These are phyloP conservation scores for Penicillium sp. DNA, from an alignment of 2,329 filamentous ascomycete species.

Conservation along the genomic window DNA sequence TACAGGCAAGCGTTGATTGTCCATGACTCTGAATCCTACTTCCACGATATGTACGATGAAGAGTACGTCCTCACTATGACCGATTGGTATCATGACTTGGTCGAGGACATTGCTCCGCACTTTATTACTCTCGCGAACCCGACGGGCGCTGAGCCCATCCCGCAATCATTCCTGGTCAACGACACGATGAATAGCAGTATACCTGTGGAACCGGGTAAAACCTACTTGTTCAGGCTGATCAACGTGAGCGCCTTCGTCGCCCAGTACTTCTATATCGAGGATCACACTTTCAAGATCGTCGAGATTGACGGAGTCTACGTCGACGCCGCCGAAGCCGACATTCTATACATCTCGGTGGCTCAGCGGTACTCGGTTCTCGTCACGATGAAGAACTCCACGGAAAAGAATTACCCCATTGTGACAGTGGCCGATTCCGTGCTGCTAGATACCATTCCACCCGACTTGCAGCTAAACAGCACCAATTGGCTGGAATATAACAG, in stretches of 20 bases:
- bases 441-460: conserved; percentile 33
- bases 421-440: conserved; percentile 29
- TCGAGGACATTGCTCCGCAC: conserved; percentile 51
- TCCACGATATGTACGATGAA: conserved; percentile 51
- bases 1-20: conserved; percentile 63
- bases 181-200: conserved; percentile 60
- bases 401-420: conserved; percentile 61
- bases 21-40: conserved; percentile 55
- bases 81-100: conserved; percentile 66
- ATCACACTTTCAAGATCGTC: conserved; percentile 60
- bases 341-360: conserved; percentile 63
- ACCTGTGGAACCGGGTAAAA: conserved; percentile 60
- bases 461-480: conserved; percentile 41
- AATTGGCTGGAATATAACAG: conserved; percentile 62
- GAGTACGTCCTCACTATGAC: conserved; percentile 65
- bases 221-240: conserved; percentile 68
- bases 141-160: conserved; percentile 61
- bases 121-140: conserved; percentile 47
- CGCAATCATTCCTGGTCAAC: conserved; percentile 62
- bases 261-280: conserved; percentile 50
- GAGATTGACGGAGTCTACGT: conserved; percentile 71
- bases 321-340: conserved; percentile 55
- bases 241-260: conserved; percentile 68
- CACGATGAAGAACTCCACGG: conserved; percentile 59
- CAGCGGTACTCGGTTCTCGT: conserved; percentile 57